Percentiles rank a stretch among this genome's conserved stretches.
Conservation (phyloP, 192 early-diverging fungal species). For the Backusella sp. region DNA sequence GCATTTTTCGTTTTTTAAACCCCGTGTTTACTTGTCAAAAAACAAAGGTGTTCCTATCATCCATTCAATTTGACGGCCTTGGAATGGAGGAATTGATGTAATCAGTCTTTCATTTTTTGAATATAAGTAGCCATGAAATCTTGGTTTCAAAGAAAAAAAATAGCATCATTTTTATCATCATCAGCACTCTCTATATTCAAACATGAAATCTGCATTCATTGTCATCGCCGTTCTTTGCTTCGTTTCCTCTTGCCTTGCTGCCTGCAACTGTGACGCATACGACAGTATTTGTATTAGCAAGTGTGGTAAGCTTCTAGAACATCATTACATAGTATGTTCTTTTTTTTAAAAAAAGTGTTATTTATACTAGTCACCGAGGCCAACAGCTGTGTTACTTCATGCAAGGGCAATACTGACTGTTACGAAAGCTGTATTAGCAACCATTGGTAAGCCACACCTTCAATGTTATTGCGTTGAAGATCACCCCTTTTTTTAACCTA, state of each 20-base stretch:
- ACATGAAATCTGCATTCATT: constrained; percentile 11
- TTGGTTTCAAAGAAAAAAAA: neutral
- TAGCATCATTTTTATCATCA: neutral
- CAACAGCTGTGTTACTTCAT: constrained; percentile 12
- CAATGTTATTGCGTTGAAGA: neutral
- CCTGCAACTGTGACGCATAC: constrained; percentile 4
- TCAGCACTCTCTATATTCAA: neutral
- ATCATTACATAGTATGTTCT: neutral
- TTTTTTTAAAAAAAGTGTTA: neutral
- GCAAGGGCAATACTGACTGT: constrained; percentile 8
- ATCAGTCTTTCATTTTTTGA: neutral
- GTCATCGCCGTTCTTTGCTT: neutral
- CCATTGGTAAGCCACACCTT: neutral
- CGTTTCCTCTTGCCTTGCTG: neutral
- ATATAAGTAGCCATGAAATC: neutral
- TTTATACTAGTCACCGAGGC: neutral
- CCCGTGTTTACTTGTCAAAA: neutral
- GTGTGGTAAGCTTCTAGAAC: constrained; percentile 10
- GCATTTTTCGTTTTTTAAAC: constrained; percentile 2
- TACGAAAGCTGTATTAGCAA: constrained; percentile 6
- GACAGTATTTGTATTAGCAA: neutral
- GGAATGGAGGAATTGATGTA: neutral
- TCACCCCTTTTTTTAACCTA: neutral
- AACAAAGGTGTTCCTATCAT: neutral
- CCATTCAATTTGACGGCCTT: neutral